A percentile compares a stretch with the other conserved stretches of the same genome.
Evolutionary conservation across 1,284 basidiomycete species (phyloP).

Genomic region (Neonothopanus nambi): DNA sequence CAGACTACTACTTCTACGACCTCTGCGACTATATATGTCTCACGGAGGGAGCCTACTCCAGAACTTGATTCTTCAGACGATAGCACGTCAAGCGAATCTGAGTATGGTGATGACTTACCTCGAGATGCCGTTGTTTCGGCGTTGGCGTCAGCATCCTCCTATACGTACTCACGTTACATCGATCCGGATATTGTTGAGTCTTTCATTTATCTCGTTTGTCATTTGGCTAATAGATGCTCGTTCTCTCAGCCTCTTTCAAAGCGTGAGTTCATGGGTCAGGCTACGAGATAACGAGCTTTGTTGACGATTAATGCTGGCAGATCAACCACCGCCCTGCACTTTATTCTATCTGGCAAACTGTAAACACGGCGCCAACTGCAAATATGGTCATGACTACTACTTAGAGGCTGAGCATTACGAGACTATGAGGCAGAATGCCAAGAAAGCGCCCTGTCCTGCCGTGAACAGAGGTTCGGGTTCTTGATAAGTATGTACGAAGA

Average conservation of each 20-base stretch:
- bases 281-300: conserved; percentile 15
- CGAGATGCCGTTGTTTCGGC: conserved; percentile 26
- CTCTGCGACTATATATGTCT: conserved; percentile 13
- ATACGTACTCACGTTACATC: conserved; percentile 35
- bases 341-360: conserved; percentile 60
- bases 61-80: conserved; percentile 36
- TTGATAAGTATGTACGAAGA: neutral
- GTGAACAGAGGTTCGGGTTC: conserved; percentile 28
- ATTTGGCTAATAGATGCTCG: conserved; percentile 19
- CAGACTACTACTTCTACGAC: too few relatives aligned
- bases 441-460: conserved; percentile 58
- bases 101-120: conserved; percentile 10
- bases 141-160: conserved; percentile 28
- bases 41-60: conserved; percentile 32
- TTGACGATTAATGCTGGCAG: conserved; percentile 30
- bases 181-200: conserved; percentile 53
- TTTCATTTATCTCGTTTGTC: conserved; percentile 11
- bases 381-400: conserved; percentile 59
- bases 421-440: conserved; percentile 52
- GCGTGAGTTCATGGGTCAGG: conserved; percentile 39
- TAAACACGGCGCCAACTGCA: conserved; percentile 53
- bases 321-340: conserved; percentile 63
- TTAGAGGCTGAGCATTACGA: conserved; percentile 50
- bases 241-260: conserved; percentile 51
- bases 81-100: conserved; percentile 22